Conservation (phyloP, 768 basidiomycete genomes). For the Kwoniella newhampshirensis region DNA sequence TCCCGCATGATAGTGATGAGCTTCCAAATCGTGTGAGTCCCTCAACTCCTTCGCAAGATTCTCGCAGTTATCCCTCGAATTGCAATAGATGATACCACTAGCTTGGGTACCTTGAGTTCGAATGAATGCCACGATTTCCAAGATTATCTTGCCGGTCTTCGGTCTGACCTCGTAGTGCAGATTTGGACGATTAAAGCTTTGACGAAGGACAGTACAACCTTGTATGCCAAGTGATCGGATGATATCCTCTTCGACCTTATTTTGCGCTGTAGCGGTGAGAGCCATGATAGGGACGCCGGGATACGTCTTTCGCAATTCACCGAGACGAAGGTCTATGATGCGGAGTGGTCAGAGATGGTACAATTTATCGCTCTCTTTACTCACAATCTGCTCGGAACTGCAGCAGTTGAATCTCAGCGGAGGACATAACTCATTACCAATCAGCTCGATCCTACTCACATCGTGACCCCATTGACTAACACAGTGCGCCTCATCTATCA, state of each 20-base stretch:
- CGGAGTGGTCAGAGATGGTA: conserved; percentile 25
- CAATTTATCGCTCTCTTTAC: conserved; percentile 5
- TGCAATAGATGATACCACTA: conserved; percentile 82
- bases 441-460: conserved; percentile 59
- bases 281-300: conserved; percentile 89
- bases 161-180: conserved; percentile 68
- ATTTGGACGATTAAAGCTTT: conserved; percentile 94
- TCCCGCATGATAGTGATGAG: conserved; percentile 82
- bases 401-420: too few relatives aligned
- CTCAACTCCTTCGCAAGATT: conserved; percentile 69
- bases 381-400: conserved; percentile 51
- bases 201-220: conserved; percentile 63
- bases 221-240: conserved; percentile 66
- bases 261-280: conserved; percentile 89
- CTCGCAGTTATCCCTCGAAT: conserved; percentile 72
- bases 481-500: conserved; percentile 95
- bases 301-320: conserved; percentile 68
- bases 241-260: conserved; percentile 74
- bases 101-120: conserved; percentile 58
- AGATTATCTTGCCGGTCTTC: conserved; percentile 59
- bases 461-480: conserved; percentile 89
- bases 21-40: conserved; percentile 62
- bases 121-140: conserved; percentile 70
- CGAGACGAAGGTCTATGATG: conserved; percentile 56
- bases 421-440: background rate